Conservation (phyloP, 2,329 filamentous ascomycete genomes). For the Fusarium napiforme region DNA sequence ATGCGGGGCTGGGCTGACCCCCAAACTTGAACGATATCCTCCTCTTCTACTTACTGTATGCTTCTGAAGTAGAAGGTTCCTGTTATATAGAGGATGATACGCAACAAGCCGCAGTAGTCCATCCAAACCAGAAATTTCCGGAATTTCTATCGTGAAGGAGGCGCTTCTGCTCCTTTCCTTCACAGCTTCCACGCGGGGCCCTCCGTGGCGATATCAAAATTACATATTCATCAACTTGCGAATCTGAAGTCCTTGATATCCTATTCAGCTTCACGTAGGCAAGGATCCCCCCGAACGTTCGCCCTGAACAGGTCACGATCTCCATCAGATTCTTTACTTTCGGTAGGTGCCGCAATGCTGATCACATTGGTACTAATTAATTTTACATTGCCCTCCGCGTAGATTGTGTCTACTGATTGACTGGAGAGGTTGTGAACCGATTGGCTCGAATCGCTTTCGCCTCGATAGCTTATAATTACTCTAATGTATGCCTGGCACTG, state of each 20-base stretch:
- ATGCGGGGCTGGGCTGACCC: not conserved
- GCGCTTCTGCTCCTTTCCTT: not conserved
- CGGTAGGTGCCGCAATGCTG: no score
- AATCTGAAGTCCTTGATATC: rapidly evolving
- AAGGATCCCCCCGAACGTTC: not conserved
- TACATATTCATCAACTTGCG: rapidly evolving
- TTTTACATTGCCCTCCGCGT: rapidly evolving
- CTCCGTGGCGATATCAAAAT: not conserved
- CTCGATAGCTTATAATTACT: no score
- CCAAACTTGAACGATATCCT: not conserved
- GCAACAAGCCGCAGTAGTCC: rapidly evolving
- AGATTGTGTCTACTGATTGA: not conserved
- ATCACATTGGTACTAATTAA: not conserved
- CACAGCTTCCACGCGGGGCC: rapidly evolving
- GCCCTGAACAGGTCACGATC: rapidly evolving
- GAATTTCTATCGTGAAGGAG: not conserved
- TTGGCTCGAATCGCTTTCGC: not conserved
- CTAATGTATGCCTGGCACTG: no score
- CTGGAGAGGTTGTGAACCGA: not conserved
- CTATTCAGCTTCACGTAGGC: rapidly evolving
- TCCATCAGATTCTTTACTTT: no score
- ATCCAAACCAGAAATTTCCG: rapidly evolving
- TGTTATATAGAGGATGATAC: rapidly evolving
- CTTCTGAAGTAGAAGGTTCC: rapidly evolving
- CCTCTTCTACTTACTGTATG: not conserved